Evolutionary conservation across 305 asterid species (phyloP), one percentile per base, ranked within the genome.

Genomic region (Ruellia speciosa): DNA sequence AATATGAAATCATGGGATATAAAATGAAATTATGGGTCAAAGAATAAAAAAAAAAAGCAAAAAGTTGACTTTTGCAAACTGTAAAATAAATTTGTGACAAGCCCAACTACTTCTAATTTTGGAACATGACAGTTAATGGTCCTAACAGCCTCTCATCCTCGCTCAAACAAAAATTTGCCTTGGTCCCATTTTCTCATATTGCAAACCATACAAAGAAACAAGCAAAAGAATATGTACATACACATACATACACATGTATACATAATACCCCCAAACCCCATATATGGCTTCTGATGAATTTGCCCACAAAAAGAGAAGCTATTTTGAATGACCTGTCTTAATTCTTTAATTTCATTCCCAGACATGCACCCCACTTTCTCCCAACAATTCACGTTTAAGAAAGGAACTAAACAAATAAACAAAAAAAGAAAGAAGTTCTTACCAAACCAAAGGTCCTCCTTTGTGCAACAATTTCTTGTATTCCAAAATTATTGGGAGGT

Each of bases 341-440:
- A 66, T 60, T 62, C 59, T 34, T 55, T 9, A 19, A 33, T 24
- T 18, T 14, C 54, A 64, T 55, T 59, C 24, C 58, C 63, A 28
- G 69, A 74, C 80, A 79, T 64, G 78, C 80, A 76, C 73, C 82
- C 71, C 82, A 76, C 85, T 75, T 79, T 68, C 76, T 55, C 50
- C 72, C 75, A 67, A 59, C 76, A 66, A 62, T 58, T 64, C 75
- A 68, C 67, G 55, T 63, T 65, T 40, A 4, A n/a, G 16, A 56
- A 65, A n/a, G n/a, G n/a, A 68, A 51, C n/a, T 13, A 33, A 24
- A 46, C 18, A 47, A 46, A 55, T 1, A 14, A 68, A 66, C 28
- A 56, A 65, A 63, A 39, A 28, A 17, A 3, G 50, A 41, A 51
- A 66, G 17, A 28, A 41, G n/a, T 45, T 7, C 43, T 52, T 43